Percentiles rank a stretch among this genome's conserved stretches.
Evolutionary conservation across 1,284 basidiomycete genomes (phyloP).

Genomic region (Pseudozyma tsukubaensis): DNA sequence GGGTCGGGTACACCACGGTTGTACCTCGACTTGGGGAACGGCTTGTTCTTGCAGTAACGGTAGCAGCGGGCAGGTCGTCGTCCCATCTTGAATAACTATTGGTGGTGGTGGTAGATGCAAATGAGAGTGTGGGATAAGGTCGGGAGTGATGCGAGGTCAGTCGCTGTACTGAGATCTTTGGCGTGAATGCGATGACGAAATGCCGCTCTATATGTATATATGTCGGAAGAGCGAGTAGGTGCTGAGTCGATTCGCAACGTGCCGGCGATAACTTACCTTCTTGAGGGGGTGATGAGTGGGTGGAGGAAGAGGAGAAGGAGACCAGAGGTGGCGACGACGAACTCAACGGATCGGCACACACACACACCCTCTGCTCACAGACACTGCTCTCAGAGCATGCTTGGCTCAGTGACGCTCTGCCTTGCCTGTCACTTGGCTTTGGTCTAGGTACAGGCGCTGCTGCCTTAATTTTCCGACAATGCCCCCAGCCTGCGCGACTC

Average conservation of each 20-base stretch:
- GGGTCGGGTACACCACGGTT: constrained; percentile 80
- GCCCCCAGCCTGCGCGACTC: neutral
- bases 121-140: constrained; percentile 8
- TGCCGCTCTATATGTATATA: constrained; percentile 4
- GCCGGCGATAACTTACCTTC: constrained; percentile 52
- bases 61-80: constrained; percentile 66
- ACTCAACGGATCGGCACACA: constrained; percentile 10
- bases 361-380: neutral
- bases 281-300: constrained; percentile 52
- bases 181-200: neutral
- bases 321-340: constrained; percentile 26
- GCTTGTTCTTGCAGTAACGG: constrained; percentile 69
- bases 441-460: constrained; percentile 24
- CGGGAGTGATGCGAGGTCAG: constrained; percentile 25
- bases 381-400: neutral
- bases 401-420: neutral
- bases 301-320: constrained; percentile 34
- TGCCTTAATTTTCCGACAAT: constrained; percentile 16
- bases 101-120: neutral
- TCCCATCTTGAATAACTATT: constrained; percentile 61
- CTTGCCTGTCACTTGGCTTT: neutral
- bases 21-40: constrained; percentile 75
- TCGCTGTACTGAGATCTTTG: constrained; percentile 8
- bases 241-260: constrained; percentile 12
- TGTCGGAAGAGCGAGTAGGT: constrained; percentile 7